Conservation (phyloP, 192 early-diverging fungal genomes). For the Backusella circina region DNA sequence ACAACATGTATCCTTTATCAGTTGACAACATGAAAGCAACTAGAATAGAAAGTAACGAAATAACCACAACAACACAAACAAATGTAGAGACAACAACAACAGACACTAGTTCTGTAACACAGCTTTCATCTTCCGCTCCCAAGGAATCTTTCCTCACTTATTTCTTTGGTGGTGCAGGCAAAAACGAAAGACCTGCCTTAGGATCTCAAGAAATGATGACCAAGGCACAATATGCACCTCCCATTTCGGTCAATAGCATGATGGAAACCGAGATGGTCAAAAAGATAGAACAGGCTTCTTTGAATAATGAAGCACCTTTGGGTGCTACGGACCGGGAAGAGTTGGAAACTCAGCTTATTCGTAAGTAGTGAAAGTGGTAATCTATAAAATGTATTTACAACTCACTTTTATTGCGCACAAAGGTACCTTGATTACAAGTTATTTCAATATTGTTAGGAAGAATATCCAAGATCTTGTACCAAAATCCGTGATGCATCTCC, state of each 20-base stretch:
- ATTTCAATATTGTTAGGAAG: slow-evolving; percentile 79
- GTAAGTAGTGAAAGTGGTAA: slow-evolving; percentile 38
- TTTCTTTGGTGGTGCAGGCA: slow-evolving; percentile 44
- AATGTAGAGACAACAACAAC: not conserved
- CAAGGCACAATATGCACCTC: slow-evolving; percentile 21
- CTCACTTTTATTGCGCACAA: not conserved
- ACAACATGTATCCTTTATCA: not conserved
- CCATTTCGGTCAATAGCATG: slow-evolving; percentile 34
- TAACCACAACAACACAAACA: not conserved
- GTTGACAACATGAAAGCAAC: not conserved
- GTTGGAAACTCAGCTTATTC: slow-evolving; percentile 75
- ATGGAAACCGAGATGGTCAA: slow-evolving; percentile 34
- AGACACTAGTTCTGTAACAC: not conserved
- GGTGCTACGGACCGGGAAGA: slow-evolving; percentile 54
- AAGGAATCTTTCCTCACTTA: slow-evolving; percentile 44
- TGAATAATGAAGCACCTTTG: slow-evolving; percentile 36
- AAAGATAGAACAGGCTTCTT: slow-evolving; percentile 30
- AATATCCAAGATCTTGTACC: slow-evolving; percentile 77
- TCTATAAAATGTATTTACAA: not conserved
- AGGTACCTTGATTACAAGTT: slow-evolving; percentile 66
- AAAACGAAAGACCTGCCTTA: slow-evolving; percentile 33
- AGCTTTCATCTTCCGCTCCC: slow-evolving; percentile 7
- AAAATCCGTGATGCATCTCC: slow-evolving; percentile 79
- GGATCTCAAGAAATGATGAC: slow-evolving; percentile 23
- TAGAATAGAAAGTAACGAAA: slow-evolving; percentile 4